Base-by-base conservation (phyloP, 2,329 filamentous ascomycete species). In the Aspergillus sp. region DNA sequence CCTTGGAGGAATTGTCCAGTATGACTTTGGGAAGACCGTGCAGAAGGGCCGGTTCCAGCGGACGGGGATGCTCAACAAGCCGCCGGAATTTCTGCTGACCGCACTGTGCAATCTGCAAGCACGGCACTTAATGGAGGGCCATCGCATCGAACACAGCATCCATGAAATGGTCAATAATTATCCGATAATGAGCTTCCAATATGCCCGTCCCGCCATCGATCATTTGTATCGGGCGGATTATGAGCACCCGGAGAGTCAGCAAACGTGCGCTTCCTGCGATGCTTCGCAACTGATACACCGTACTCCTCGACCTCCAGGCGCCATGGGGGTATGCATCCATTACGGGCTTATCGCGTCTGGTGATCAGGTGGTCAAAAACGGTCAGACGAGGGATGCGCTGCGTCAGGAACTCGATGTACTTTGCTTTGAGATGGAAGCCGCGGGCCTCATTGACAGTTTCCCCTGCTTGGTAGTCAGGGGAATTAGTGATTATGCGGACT, bases 291-390 rank as follows among this genome's bases (percentile, higher is more conserved):
- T 58, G 15, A 18, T 55, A 4, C 4, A 15, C 4, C 56, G 51
- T 18, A 6, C 18, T 15, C 15, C 34, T 5, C 53, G 53, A 7
- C 13, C 20, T 18, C 22, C 34, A 12, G 12, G 30, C 1, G 30
- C 26, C 8, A 36, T 47, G 12, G 17, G 24, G 3, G 5, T 24
- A 24, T 24, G 24, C 7, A 51, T 61, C 12, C 41, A 56, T 11
- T 48, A 48, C 17, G 57, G 57, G 7, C 8, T 41, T 5, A 45
- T 41, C 17, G 38, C 38, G 3, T 41, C 38, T n/a, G 38, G 12
- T n/a, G 38, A 41, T n/a, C 13, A 41, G 12, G 54, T 60, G 24
- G 49, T 60, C 12, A 57, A 57, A 32, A 43, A 57, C 38, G 15
- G 15, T 26, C 26, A 54, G 17, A 17, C 44, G 15, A 48, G 57